phyloP scores from a whole-genome alignment of 202 grass and related monocot species.

The Musa balbisiana region DNA sequence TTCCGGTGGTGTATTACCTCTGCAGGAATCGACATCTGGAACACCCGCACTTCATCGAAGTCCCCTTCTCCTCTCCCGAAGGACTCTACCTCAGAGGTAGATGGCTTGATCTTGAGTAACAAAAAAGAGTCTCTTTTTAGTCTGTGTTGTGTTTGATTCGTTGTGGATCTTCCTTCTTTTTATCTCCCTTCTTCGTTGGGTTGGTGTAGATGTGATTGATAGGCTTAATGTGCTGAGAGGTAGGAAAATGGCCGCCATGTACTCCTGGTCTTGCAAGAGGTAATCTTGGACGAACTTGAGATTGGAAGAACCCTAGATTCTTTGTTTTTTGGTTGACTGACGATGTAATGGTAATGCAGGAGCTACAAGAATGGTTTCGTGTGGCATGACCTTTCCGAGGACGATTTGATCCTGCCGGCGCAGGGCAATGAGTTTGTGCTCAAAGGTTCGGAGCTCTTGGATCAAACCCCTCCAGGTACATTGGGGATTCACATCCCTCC shows the following conservation, averaged over 20 bases:
- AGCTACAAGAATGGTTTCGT: constrained; percentile 99
- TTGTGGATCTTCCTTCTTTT: constrained; percentile 11
- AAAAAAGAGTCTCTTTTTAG: background rate
- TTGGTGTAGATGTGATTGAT: constrained; percentile 65
- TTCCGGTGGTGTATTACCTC: constrained; percentile 93
- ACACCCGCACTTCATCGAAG: constrained; percentile 99
- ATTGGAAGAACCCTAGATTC: background rate
- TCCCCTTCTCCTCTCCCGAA: constrained; percentile 57
- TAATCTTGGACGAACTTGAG: constrained; percentile 10
- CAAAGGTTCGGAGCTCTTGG: constrained; percentile 85
- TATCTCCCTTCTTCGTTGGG: constrained; percentile 14
- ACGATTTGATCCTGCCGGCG: constrained; percentile 74
- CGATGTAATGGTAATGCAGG: constrained; percentile 27
- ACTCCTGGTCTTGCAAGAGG: constrained; percentile 99
- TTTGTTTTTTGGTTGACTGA: background rate
- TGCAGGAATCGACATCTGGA: constrained; percentile 81
- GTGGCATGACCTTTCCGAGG: constrained; percentile 88
- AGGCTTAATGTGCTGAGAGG: constrained; percentile 80
- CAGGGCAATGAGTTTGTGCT: constrained; percentile 92
- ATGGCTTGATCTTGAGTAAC: background rate
- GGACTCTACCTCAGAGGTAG: constrained; percentile 91
- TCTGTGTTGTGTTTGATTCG: constrained; percentile 10
- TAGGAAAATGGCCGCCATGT: constrained; percentile 75
- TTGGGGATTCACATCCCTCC: constrained; percentile 10
- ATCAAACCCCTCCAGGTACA: constrained; percentile 64